A percentile compares a stretch with the other conserved stretches of the same genome.
phyloP scores from a whole-genome alignment of 2,329 filamentous ascomycete genomes.

The Ophiostoma fasciatum region DNA sequence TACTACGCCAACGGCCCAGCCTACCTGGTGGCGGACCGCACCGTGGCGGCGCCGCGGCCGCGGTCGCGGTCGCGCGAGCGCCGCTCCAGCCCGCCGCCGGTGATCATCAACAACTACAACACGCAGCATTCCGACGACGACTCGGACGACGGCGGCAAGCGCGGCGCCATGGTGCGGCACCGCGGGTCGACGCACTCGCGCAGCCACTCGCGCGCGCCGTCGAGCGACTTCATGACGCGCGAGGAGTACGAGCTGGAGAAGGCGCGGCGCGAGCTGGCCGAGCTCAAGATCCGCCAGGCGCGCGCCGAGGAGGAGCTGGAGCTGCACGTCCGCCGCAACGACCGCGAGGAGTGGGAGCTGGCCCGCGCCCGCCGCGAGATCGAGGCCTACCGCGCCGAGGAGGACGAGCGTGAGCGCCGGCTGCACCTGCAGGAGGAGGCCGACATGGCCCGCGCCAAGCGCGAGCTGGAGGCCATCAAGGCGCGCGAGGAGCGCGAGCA shows the following conservation, averaged over 20 bases:
- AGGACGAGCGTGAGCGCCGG: constrained; percentile 21
- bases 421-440: constrained; percentile 20
- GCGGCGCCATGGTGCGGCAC: constrained; percentile 17
- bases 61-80: constrained; percentile 32
- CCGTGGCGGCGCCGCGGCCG: constrained; percentile 28
- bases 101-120: constrained; percentile 43
- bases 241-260: constrained; percentile 25
- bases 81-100: constrained; percentile 29
- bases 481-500: constrained; percentile 24
- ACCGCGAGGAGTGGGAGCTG: constrained; percentile 28
- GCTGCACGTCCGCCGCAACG: constrained; percentile 34
- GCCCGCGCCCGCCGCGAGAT: constrained; percentile 26
- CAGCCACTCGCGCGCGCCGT: constrained; percentile 12
- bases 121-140: constrained; percentile 27
- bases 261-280: constrained; percentile 28
- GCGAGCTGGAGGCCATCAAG: constrained; percentile 22
- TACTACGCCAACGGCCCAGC: constrained; percentile 26
- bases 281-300: constrained; percentile 25
- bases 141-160: constrained; percentile 14
- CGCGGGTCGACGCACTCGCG: constrained; percentile 12
- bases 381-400: constrained; percentile 25
- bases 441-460: constrained; percentile 14
- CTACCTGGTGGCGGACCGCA: constrained; percentile 31
- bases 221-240: constrained; percentile 22
- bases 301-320: constrained; percentile 29